These are phyloP conservation scores for Trichoderma harzianum DNA, from an alignment of 2,329 filamentous ascomycete species.

Conservation along the genomic window DNA sequence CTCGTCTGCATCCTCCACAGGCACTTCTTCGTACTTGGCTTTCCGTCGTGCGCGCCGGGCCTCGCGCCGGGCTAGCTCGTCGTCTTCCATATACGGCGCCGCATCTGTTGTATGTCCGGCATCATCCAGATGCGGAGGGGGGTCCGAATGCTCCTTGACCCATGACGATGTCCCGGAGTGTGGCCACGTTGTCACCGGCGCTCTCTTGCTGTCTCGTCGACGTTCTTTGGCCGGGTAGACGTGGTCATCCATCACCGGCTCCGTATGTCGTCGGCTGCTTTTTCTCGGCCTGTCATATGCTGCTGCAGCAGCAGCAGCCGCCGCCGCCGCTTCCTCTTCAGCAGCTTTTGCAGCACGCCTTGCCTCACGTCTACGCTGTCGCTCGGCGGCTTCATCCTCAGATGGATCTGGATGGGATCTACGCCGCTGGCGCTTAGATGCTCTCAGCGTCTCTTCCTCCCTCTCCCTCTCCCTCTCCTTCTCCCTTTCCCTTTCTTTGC, in stretches of 20 bases:
- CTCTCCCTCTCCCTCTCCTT: constrained; percentile 37
- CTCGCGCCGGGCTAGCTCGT: constrained; percentile 50
- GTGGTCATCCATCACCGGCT: constrained; percentile 44
- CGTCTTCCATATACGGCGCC: constrained; percentile 39
- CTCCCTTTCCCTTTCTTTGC: constrained; percentile 44
- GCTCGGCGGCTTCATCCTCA: constrained; percentile 52
- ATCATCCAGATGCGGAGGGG: constrained; percentile 46
- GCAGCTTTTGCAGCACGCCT: constrained; percentile 43
- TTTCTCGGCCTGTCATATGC: constrained; percentile 30
- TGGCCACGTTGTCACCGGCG: constrained; percentile 49
- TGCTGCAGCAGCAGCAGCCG: constrained; percentile 19
- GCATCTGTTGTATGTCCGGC: constrained; percentile 33
- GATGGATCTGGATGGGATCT: constrained; percentile 42
- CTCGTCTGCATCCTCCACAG: constrained; percentile 44
- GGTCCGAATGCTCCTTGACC: constrained; percentile 63
- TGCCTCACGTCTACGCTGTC: constrained; percentile 52
- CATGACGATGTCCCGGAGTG: constrained; percentile 63
- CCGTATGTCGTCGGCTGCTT: constrained; percentile 40
- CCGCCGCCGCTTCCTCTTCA: constrained; percentile 34
- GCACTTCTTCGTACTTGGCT: constrained; percentile 41
- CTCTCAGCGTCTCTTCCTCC: constrained; percentile 44
- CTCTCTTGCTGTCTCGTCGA: constrained; percentile 35
- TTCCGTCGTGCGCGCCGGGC: constrained; percentile 45
- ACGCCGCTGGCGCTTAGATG: constrained; percentile 49
- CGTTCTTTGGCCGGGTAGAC: constrained; percentile 41